Evolutionary conservation across 2,329 filamentous ascomycete species (phyloP).

Genomic region (Sarocladium strictum): DNA sequence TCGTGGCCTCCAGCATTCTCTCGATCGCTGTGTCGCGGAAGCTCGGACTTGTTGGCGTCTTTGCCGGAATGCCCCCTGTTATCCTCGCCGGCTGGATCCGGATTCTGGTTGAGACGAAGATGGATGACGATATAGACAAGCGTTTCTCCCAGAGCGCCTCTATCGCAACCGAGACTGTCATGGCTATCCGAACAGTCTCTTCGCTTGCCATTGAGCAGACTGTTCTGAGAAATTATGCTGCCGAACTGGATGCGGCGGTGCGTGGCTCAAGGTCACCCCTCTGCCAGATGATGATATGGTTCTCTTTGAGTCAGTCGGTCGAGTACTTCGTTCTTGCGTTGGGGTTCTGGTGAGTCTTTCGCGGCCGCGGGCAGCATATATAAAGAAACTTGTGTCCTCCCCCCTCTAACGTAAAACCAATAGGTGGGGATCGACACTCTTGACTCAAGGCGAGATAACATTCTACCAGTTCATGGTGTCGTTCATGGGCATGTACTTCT

Average conservation of each 20-base stretch:
- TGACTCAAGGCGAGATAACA: conserved; percentile 25
- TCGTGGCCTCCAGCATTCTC: conserved; percentile 32
- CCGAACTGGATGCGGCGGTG: conserved; percentile 24
- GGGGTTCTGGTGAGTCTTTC: conserved; percentile 21
- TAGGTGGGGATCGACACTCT: conserved; percentile 16
- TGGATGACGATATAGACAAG: conserved; percentile 30
- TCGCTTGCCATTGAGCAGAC: conserved; percentile 34
- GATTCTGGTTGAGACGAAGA: conserved; percentile 32
- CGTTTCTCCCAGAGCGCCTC: conserved; percentile 29
- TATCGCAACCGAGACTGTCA: conserved; percentile 37
- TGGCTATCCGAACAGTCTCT: conserved; percentile 33
- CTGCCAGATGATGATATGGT: conserved; percentile 18
- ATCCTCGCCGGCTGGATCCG: conserved; percentile 30
- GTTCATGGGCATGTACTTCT: conserved; percentile 33
- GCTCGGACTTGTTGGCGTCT: conserved; percentile 39
- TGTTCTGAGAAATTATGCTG: conserved; percentile 23
- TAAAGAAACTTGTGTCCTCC: too few relatives aligned
- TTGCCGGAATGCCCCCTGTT: conserved; percentile 32
- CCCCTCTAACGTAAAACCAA: too few relatives aligned
- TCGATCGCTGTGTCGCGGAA: conserved; percentile 41
- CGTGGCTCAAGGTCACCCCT: conserved; percentile 5
- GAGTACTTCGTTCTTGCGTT: conserved; percentile 23
- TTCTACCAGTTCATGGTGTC: conserved; percentile 34
- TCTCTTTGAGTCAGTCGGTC: conserved; percentile 17
- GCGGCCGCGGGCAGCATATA: background rate